Base-by-base conservation (phyloP, 2,329 filamentous ascomycete genomes). In the Sordariomycetes sp. region DNA sequence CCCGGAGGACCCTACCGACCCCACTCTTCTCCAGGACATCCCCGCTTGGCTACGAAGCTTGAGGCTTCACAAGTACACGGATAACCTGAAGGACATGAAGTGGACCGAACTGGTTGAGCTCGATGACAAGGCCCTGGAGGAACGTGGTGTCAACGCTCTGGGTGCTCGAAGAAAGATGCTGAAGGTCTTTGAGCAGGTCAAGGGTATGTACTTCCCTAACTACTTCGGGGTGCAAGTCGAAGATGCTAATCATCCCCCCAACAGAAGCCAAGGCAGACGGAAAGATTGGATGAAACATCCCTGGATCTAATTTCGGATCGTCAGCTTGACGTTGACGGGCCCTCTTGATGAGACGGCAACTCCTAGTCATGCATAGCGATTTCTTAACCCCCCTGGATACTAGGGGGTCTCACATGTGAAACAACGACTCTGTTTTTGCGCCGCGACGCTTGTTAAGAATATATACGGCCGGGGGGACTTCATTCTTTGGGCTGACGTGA, bases 161-260 rank as follows among this genome's bases (percentile, higher is more conserved):
- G 94, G 94, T 64, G 94, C 94, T 20, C 80, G 94, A 64, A 87
- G 92, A 69, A 99, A 99, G 81, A 95, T 99, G 89, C 76, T 99
- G 60, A 99, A 99, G 82, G 94, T 97, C 58, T 97, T 97, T 72
- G 94, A 97, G 65, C 91, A 96, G 76, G 92, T 97, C 66, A 90
- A 84, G 72, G 87, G 82, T 84, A 73, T 62, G 73, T 56, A 50
- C 17, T 17, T 32, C 45, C 45, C n/a, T 22, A 22, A 6, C 4
- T 20, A 50, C 13, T 4, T 20, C 1, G 17, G 10, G 32, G 25
- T 17, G 13, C 28, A 20, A 32, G 28, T n/a, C 15, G 4, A 15
- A 53, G 22, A 54, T 20, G 55, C 69, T 74, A 65, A 74, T 59
- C 54, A 15, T 12, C 7, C 13, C 6, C 17, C 1, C 10, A 28